Conservation (phyloP, 2,329 filamentous ascomycete species). For the Fusarium oligoseptatum region DNA sequence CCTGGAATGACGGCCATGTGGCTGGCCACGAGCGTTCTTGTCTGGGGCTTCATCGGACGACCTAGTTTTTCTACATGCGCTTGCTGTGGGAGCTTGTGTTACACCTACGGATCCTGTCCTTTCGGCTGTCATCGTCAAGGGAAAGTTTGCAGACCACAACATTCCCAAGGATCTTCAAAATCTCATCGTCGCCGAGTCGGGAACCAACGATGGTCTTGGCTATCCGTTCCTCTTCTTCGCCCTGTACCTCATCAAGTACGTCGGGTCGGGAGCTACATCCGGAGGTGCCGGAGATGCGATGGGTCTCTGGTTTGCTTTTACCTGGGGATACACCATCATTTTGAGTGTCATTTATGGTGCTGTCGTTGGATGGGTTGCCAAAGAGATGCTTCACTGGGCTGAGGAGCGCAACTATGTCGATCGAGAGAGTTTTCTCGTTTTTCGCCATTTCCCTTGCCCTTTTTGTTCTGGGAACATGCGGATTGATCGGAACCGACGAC, state of each 20-base stretch:
- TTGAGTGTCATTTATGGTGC: slow-evolving; percentile 84
- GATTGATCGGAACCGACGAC: slow-evolving; percentile 89
- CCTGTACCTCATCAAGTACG: slow-evolving; percentile 85
- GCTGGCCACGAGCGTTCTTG: slow-evolving; percentile 81
- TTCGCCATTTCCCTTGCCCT: slow-evolving; percentile 88
- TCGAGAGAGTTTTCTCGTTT: slow-evolving; percentile 88
- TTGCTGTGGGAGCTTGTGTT: slow-evolving; percentile 87
- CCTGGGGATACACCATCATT: slow-evolving; percentile 85
- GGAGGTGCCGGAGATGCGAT: slow-evolving; percentile 77
- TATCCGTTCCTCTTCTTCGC: slow-evolving; percentile 91
- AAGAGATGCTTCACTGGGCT: slow-evolving; percentile 86
- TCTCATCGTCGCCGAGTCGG: slow-evolving; percentile 85
- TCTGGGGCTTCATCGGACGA: slow-evolving; percentile 81
- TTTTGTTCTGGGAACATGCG: slow-evolving; percentile 89
- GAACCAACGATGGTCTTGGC: slow-evolving; percentile 89
- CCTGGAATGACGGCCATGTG: slow-evolving; percentile 92
- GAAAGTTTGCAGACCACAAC: slow-evolving; percentile 92
- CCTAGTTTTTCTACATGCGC: slow-evolving; percentile 82
- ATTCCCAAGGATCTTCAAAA: slow-evolving; percentile 85
- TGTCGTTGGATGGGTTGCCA: slow-evolving; percentile 83
- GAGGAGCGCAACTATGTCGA: slow-evolving; percentile 86
- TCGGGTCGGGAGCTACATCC: slow-evolving; percentile 61
- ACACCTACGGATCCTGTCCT: slow-evolving; percentile 92
- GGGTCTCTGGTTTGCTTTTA: slow-evolving; percentile 86
- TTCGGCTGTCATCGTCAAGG: slow-evolving; percentile 92